Evolutionary conservation across 768 basidiomycete genomes (phyloP).

Genomic region (Leucosporidium creatinivorum): DNA sequence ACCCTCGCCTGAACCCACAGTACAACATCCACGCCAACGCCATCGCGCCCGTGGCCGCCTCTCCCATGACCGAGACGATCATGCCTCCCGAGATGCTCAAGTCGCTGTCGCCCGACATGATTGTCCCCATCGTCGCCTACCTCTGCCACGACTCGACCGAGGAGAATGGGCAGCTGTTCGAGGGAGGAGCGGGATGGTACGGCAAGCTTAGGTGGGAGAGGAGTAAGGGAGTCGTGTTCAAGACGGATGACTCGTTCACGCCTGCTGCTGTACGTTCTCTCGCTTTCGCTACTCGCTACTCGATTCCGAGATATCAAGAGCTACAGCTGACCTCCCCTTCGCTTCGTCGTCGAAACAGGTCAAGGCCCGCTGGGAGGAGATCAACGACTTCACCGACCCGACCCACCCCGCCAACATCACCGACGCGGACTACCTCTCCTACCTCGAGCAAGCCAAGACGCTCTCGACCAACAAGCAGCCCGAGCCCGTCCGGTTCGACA

Average conservation of each 20-base stretch:
- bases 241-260: slow-evolving; percentile 80
- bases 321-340: neutral
- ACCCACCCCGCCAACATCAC: slow-evolving; percentile 43
- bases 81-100: slow-evolving; percentile 85
- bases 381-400: slow-evolving; percentile 69
- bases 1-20: slow-evolving; percentile 3
- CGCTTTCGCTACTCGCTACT: neutral
- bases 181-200: slow-evolving; percentile 85
- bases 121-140: slow-evolving; percentile 85
- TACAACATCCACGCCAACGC: slow-evolving; percentile 67
- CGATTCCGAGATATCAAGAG: too few relatives aligned
- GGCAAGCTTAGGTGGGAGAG: slow-evolving; percentile 92
- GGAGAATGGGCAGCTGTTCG: slow-evolving; percentile 74
- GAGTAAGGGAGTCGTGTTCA: slow-evolving; percentile 78
- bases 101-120: slow-evolving; percentile 65
- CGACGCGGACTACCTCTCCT: slow-evolving; percentile 45
- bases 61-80: slow-evolving; percentile 83
- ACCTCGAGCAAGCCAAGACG: slow-evolving; percentile 58
- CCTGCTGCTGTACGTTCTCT: slow-evolving; percentile 71
- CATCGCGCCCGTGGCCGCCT: slow-evolving; percentile 96
- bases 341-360: slow-evolving; percentile 50
- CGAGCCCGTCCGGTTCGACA: slow-evolving; percentile 69
- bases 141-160: slow-evolving; percentile 50
- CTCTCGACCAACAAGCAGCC: slow-evolving; percentile 63
- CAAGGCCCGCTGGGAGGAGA: slow-evolving; percentile 70